These are phyloP conservation scores for Xylaria castorea DNA, from an alignment of 495 filamentous ascomycete genomes.

Conservation along the genomic window DNA sequence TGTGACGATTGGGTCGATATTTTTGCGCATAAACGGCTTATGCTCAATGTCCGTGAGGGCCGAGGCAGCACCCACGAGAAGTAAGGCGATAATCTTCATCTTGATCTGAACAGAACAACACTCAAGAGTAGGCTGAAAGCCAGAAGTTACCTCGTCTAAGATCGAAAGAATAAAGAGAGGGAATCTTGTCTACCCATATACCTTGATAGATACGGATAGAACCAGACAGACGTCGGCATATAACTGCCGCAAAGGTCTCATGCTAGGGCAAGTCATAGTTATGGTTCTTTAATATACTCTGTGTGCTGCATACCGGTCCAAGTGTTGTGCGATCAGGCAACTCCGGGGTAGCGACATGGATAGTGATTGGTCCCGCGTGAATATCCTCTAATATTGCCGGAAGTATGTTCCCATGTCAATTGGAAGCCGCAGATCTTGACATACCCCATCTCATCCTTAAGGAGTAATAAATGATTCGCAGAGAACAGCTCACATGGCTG, in stretches of 20 bases:
- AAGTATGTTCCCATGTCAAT: neutral
- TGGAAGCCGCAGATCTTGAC: neutral
- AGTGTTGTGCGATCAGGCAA: neutral
- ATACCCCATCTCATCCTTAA: slow-evolving; percentile 10
- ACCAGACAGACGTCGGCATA: neutral
- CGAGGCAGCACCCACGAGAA: slow-evolving; percentile 32
- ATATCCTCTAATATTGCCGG: slow-evolving; percentile 23
- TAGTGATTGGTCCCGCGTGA: slow-evolving; percentile 8
- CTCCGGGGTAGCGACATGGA: neutral
- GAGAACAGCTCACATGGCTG: neutral
- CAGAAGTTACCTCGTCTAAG: too few relatives aligned
- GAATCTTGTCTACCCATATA: neutral
- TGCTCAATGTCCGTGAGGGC: slow-evolving; percentile 45
- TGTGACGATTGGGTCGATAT: slow-evolving; percentile 47
- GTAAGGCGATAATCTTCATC: slow-evolving; percentile 24
- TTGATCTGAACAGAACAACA: neutral
- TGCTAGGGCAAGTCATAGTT: neutral
- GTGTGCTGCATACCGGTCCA: neutral
- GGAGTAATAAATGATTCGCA: neutral
- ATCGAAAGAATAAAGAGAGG: neutral
- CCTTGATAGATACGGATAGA: neutral
- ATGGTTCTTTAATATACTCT: slow-evolving; percentile 10
- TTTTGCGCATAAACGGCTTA: slow-evolving; percentile 47
- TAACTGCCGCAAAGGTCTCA: slow-evolving; percentile 13
- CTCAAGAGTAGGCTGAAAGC: neutral